Conservation (phyloP, 352 stramenopile species). For the Phytophthora palmivora region DNA sequence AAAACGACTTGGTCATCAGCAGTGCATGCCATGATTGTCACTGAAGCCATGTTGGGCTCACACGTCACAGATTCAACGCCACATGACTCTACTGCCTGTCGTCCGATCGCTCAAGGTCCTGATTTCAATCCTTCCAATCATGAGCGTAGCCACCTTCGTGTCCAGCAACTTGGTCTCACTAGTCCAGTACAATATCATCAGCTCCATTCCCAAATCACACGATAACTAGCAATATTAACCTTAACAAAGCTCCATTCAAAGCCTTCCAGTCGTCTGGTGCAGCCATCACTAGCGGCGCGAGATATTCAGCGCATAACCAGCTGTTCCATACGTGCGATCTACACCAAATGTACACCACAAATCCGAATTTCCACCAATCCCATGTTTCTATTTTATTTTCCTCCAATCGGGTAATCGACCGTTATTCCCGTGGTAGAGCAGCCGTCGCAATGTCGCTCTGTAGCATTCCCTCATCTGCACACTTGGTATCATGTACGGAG, state of each 20-base stretch:
- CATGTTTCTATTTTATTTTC: not conserved
- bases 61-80: slow-evolving; percentile 13
- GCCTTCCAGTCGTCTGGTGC: not conserved
- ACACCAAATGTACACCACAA: slow-evolving; percentile 1
- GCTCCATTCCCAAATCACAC: no score
- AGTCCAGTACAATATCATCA: slow-evolving; percentile 2
- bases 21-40: slow-evolving; percentile 9
- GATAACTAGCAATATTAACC: no score
- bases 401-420: slow-evolving; percentile 4
- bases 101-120: slow-evolving; percentile 9
- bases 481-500: slow-evolving; percentile 32
- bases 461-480: slow-evolving; percentile 17
- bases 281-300: slow-evolving; percentile 6
- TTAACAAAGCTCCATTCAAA: no score
- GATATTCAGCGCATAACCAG: slow-evolving; percentile 18
- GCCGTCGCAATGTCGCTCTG: slow-evolving; percentile 6
- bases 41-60: slow-evolving; percentile 10
- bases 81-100: slow-evolving; percentile 7
- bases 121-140: slow-evolving; percentile 28
- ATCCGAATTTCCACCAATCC: slow-evolving; percentile 8
- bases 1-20: slow-evolving; percentile 8
- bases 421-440: slow-evolving; percentile 15
- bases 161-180: slow-evolving; percentile 7
- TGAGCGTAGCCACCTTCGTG: slow-evolving; percentile 13
- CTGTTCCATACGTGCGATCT: slow-evolving; percentile 8